Percentiles rank a stretch among this genome's conserved stretches.
Evolutionary conservation across 345 rosid species (phyloP).

Genomic region (Luvunga scandens): DNA sequence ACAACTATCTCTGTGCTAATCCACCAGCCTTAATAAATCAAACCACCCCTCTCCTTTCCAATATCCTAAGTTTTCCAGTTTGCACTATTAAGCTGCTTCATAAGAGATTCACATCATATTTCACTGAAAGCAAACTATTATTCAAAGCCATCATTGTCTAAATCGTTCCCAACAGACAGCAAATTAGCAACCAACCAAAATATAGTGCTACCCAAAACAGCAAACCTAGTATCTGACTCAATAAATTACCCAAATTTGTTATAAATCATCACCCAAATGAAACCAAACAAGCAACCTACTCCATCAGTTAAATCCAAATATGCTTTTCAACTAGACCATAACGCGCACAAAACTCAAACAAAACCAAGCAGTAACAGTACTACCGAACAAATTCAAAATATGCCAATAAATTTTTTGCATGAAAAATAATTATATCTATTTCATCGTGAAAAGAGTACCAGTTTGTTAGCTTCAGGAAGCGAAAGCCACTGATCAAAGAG

Average conservation of each 20-base stretch:
- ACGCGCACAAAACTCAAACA: background rate
- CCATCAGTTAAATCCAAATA: background rate
- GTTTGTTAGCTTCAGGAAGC: conserved; percentile 75
- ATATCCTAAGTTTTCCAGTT: background rate
- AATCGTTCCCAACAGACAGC: background rate
- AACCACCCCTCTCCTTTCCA: background rate
- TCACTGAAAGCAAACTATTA: background rate
- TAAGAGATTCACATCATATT: background rate
- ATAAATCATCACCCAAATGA: background rate
- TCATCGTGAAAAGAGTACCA: conserved; percentile 39
- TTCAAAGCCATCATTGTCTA: background rate
- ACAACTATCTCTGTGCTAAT: background rate
- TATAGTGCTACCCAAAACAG: background rate
- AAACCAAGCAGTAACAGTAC: background rate
- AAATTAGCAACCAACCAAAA: background rate
- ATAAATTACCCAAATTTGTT: background rate
- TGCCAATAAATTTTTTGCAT: background rate
- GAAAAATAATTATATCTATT: background rate
- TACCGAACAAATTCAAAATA: background rate
- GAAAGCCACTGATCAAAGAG: conserved; percentile 96
- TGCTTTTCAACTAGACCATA: background rate
- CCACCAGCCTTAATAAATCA: background rate
- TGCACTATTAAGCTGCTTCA: background rate
- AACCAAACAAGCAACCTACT: background rate
- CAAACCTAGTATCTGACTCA: background rate